These are phyloP conservation scores for Ophiostoma piceae DNA, from an alignment of 2,329 filamentous ascomycete species.

Conservation along the genomic window DNA sequence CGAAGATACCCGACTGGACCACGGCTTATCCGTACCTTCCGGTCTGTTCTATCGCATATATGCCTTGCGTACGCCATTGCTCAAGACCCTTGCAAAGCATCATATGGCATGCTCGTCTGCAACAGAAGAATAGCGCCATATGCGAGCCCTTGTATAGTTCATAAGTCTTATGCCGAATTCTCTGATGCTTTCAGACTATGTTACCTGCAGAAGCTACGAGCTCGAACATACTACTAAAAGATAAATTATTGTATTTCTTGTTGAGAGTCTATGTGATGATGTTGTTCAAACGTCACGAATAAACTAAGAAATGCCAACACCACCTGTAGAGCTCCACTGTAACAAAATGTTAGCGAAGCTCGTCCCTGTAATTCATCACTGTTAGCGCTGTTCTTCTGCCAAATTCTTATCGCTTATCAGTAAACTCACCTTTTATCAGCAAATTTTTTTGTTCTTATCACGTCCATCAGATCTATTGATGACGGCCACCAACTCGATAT, in stretches of 20 bases:
- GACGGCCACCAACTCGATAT: background rate
- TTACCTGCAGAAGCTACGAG: background rate
- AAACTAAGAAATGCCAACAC: background rate
- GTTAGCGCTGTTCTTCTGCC: background rate
- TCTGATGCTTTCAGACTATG: too few relatives aligned
- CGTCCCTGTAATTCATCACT: background rate
- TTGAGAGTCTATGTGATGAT: background rate
- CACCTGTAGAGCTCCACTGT: background rate
- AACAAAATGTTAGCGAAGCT: background rate
- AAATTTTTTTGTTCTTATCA: constrained; percentile 13
- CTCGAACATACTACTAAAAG: too few relatives aligned
- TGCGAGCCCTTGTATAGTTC: background rate
- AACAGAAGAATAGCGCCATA: background rate
- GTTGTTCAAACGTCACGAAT: background rate
- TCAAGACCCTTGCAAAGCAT: background rate
- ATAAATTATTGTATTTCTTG: background rate
- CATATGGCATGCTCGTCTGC: background rate
- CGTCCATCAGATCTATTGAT: constrained; percentile 1
- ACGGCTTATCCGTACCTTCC: background rate
- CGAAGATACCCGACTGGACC: background rate
- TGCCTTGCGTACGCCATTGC: background rate
- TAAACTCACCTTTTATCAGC: constrained; percentile 9
- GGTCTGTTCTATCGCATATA: background rate
- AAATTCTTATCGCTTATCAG: constrained; percentile 12
- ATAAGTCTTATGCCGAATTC: background rate